phyloP scores from a whole-genome alignment of 2,329 filamentous ascomycete species.

The Fusarium protoensiforme region DNA sequence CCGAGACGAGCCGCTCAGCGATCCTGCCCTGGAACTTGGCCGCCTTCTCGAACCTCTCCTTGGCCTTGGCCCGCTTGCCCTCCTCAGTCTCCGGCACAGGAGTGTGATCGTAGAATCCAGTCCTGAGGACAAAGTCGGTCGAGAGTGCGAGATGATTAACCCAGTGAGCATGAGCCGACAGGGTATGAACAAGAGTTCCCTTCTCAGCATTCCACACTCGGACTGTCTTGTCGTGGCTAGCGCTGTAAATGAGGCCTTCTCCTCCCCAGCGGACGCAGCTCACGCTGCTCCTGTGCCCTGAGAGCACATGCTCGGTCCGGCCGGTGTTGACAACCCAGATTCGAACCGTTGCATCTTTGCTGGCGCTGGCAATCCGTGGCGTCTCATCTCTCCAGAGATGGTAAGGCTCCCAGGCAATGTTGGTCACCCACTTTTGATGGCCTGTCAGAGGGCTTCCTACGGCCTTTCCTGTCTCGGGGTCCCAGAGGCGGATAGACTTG shows the following conservation, averaged over 20 bases:
- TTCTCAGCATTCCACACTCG: slow-evolving; percentile 88
- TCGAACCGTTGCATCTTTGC: slow-evolving; percentile 88
- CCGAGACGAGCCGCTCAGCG: slow-evolving; percentile 87
- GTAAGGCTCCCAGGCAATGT: slow-evolving; percentile 92
- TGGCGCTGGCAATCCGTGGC: slow-evolving; percentile 84
- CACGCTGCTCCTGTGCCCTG: slow-evolving; percentile 88
- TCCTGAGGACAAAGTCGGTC: slow-evolving; percentile 89
- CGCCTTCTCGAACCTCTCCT: slow-evolving; percentile 85
- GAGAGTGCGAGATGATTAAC: slow-evolving; percentile 95
- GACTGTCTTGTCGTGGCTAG: slow-evolving; percentile 91
- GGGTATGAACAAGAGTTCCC: slow-evolving; percentile 82
- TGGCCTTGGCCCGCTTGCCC: slow-evolving; percentile 79
- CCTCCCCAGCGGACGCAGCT: slow-evolving; percentile 96
- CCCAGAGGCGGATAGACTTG: slow-evolving; percentile 90
- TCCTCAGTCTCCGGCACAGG: slow-evolving; percentile 74
- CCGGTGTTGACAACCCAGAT: slow-evolving; percentile 87
- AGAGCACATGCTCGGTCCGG: slow-evolving; percentile 82
- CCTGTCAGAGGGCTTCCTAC: slow-evolving; percentile 79
- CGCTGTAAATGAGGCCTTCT: slow-evolving; percentile 84
- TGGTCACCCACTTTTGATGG: slow-evolving; percentile 90
- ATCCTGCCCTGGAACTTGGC: slow-evolving; percentile 80
- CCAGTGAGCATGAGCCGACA: slow-evolving; percentile 89
- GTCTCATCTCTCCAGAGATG: slow-evolving; percentile 81
- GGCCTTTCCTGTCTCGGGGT: slow-evolving; percentile 81
- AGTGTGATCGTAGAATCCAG: slow-evolving; percentile 87